These are phyloP conservation scores for Neonectria hederae DNA, from an alignment of 2,329 filamentous ascomycete genomes.

Conservation along the genomic window DNA sequence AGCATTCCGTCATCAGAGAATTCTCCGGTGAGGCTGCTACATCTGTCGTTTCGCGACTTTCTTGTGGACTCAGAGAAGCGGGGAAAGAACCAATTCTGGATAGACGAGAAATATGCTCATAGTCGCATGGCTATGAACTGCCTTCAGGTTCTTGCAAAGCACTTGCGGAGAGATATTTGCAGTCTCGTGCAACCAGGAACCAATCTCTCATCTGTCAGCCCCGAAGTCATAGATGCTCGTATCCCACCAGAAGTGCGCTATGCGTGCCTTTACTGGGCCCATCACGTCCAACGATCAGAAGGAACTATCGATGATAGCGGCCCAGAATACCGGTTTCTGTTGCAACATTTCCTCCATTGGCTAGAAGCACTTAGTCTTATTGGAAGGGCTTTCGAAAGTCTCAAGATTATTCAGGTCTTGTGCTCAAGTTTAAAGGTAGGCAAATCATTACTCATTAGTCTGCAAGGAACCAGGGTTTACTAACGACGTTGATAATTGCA, in stretches of 20 bases:
- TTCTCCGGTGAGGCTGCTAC: constrained; percentile 14
- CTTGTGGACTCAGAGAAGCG: constrained; percentile 45
- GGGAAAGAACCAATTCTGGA: constrained; percentile 46
- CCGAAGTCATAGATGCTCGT: background rate
- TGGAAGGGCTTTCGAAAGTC: background rate
- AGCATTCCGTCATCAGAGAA: background rate
- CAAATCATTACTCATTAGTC: background rate
- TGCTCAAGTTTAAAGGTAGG: background rate
- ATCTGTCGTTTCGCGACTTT: constrained; percentile 50
- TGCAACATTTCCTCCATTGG: constrained; percentile 3
- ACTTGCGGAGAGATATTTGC: background rate
- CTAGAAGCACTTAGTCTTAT: background rate
- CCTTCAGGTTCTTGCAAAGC: background rate
- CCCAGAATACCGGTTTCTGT: background rate
- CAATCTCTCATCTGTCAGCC: background rate
- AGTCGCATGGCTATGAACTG: background rate
- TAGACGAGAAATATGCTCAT: background rate
- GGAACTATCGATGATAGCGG: background rate
- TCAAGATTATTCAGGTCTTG: background rate
- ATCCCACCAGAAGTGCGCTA: background rate
- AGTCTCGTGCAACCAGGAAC: background rate
- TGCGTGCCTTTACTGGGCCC: background rate
- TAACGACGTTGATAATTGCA: background rate
- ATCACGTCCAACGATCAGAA: background rate
- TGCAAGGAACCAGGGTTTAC: background rate